Evolutionary conservation across 257 asterid genomes (phyloP).

Genomic region (Solanum boliviense): DNA sequence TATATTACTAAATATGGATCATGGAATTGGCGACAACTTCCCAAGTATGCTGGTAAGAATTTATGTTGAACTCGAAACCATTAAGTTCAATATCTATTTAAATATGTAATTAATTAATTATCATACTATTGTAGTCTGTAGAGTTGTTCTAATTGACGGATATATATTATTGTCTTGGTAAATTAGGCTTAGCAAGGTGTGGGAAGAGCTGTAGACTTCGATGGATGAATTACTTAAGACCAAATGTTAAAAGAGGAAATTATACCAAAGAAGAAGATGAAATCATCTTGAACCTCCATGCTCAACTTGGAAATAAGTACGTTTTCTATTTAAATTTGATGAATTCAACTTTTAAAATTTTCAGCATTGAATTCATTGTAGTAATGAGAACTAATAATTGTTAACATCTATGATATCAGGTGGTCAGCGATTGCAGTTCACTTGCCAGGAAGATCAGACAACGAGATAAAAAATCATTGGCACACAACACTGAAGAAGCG

Average conservation of each 20-base stretch:
- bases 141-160: background rate
- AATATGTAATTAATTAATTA: too few species aligned
- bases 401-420: background rate
- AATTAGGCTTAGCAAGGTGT: constrained; percentile 7
- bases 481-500: background rate
- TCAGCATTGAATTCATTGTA: background rate
- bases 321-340: background rate
- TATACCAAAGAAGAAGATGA: constrained; percentile 8
- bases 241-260: constrained; percentile 5
- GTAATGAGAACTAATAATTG: background rate
- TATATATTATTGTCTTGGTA: background rate
- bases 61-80: background rate
- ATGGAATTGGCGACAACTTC: constrained; percentile 12
- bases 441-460: constrained; percentile 4
- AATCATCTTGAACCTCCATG: constrained; percentile 2
- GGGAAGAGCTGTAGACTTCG: constrained; percentile 11
- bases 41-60: constrained; percentile 4
- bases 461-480: constrained; percentile 7
- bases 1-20: constrained; percentile 4
- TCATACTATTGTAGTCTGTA: background rate
- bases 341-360: background rate
- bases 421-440: constrained; percentile 6
- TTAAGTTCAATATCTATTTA: background rate
- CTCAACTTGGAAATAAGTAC: constrained; percentile 6
- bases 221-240: constrained; percentile 12